These are phyloP conservation scores for Asclepias syriaca DNA, from an alignment of 257 asterid species.

Conservation along the genomic window DNA sequence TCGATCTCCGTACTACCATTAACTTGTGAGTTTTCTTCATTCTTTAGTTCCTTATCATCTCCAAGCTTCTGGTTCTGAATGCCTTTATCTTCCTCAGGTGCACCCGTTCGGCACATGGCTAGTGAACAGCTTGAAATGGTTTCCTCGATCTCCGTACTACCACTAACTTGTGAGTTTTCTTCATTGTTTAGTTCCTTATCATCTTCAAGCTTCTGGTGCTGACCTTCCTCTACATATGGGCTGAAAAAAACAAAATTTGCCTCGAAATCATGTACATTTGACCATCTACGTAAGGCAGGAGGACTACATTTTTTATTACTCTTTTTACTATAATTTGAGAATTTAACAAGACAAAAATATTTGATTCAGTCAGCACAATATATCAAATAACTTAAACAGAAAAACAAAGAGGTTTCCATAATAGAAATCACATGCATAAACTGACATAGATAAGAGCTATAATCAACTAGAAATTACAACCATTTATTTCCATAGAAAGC, in stretches of 20 bases:
- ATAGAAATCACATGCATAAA: neutral
- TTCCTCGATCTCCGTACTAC: no score
- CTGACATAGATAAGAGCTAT: neutral
- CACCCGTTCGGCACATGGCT: neutral
- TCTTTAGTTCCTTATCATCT: no score
- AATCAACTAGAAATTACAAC: neutral
- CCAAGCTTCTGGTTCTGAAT: no score
- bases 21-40: no score
- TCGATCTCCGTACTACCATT: neutral
- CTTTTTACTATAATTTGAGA: neutral
- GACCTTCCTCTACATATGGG: conserved; percentile 29
- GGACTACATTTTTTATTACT: neutral
- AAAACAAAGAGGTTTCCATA: neutral
- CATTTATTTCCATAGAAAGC: neutral
- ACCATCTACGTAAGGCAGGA: neutral
- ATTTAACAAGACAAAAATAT: neutral
- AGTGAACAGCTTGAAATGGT: conserved; percentile 40
- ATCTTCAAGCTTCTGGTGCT: conserved; percentile 42
- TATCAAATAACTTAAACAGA: neutral
- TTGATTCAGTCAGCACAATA: neutral
- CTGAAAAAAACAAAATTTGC: neutral
- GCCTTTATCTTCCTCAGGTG: conserved; percentile 48
- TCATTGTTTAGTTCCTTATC: conserved; percentile 33
- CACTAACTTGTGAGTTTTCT: no score
- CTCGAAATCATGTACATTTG: neutral